Percentiles rank a stretch among this genome's conserved stretches.
Evolutionary conservation across 2,329 filamentous ascomycete genomes (phyloP).

Genomic region (Hymenoscyphus repandus): DNA sequence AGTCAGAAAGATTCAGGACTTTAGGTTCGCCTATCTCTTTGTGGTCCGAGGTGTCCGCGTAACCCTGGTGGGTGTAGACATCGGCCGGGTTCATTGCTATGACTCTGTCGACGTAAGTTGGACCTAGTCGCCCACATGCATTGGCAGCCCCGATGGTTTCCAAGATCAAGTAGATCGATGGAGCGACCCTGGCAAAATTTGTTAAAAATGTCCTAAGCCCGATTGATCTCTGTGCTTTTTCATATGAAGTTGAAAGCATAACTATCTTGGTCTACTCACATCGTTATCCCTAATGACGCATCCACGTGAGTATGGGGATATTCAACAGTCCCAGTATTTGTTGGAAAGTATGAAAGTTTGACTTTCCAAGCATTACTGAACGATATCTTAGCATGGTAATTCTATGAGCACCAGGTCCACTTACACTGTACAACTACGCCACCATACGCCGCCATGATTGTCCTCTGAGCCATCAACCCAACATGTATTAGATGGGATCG

Average conservation of each 20-base stretch:
- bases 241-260: background rate
- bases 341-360: slow-evolving; percentile 16
- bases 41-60: background rate
- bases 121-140: slow-evolving; percentile 1
- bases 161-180: slow-evolving; percentile 7
- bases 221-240: no score
- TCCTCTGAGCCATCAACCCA: background rate
- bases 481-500: slow-evolving; percentile 1
- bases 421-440: slow-evolving; percentile 1
- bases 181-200: slow-evolving; percentile 1
- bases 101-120: background rate
- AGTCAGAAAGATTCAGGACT: background rate
- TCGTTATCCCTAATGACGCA: background rate
- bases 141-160: slow-evolving; percentile 2
- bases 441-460: background rate
- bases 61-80: background rate
- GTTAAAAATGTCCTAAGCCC: background rate
- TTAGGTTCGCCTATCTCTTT: background rate
- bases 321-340: slow-evolving; percentile 4
- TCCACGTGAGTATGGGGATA: slow-evolving; percentile 16
- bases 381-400: background rate
- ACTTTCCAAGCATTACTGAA: slow-evolving; percentile 3
- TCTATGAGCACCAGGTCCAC: background rate
- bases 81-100: background rate
- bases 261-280: background rate